Conservation (phyloP, 2,329 filamentous ascomycete species). For the Penicillium sp. region DNA sequence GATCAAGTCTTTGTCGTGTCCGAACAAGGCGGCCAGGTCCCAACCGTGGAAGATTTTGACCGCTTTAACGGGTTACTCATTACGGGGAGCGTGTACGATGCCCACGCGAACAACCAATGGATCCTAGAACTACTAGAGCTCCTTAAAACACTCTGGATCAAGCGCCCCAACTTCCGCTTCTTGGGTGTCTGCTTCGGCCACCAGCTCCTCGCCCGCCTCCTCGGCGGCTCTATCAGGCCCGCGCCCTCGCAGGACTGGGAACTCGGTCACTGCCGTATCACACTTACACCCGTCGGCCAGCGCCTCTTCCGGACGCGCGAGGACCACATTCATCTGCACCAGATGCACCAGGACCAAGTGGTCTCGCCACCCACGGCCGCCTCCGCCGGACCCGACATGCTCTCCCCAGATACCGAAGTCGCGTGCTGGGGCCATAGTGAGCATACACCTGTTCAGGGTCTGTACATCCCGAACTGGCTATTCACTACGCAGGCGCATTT, state of each 20-base stretch:
- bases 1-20: slow-evolving; percentile 56
- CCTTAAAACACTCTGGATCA: slow-evolving; percentile 51
- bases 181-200: slow-evolving; percentile 51
- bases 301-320: slow-evolving; percentile 41
- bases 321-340: slow-evolving; percentile 41
- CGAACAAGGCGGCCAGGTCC: slow-evolving; percentile 49
- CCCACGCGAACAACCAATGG: slow-evolving; percentile 47
- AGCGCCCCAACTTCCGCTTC: slow-evolving; percentile 52
- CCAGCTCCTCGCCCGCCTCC: slow-evolving; percentile 46
- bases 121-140: slow-evolving; percentile 45
- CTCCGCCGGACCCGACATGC: slow-evolving; percentile 25
- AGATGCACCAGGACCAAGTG: slow-evolving; percentile 51
- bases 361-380: slow-evolving; percentile 31
- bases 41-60: slow-evolving; percentile 48
- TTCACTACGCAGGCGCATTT: slow-evolving; percentile 50
- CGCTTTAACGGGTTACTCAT: slow-evolving; percentile 47
- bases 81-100: slow-evolving; percentile 50
- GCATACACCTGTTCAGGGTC: slow-evolving; percentile 46
- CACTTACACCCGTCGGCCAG: slow-evolving; percentile 41
- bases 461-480: slow-evolving; percentile 47
- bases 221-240: slow-evolving; percentile 42
- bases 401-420: slow-evolving; percentile 44
- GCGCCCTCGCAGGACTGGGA: slow-evolving; percentile 47
- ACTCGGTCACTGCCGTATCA: slow-evolving; percentile 44
- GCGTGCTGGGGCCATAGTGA: slow-evolving; percentile 51